These are phyloP conservation scores for Saturnispora gosingensis DNA, from an alignment of 805 yeast species.

Conservation along the genomic window DNA sequence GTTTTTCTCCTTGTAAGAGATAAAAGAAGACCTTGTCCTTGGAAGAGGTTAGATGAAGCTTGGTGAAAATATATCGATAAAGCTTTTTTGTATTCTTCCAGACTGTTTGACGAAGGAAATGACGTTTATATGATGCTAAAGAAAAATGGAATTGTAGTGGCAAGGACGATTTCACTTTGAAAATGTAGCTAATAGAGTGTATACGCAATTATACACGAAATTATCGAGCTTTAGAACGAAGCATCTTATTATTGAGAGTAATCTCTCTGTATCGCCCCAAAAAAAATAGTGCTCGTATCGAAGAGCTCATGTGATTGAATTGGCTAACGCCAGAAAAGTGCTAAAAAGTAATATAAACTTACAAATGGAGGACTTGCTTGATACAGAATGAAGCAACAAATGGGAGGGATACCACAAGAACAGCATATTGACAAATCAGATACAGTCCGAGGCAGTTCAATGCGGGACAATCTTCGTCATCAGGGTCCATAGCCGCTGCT, in stretches of 20 bases:
- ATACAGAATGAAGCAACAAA: constrained; percentile 39
- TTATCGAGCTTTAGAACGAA: neutral
- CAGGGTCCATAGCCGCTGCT: constrained; percentile 46
- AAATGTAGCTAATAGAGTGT: neutral
- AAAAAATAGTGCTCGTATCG: neutral
- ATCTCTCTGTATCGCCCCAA: neutral
- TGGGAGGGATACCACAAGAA: constrained; percentile 40
- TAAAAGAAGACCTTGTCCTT: constrained; percentile 25
- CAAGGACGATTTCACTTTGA: neutral
- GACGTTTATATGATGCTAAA: neutral
- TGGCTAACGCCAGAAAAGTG: neutral
- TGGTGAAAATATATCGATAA: neutral
- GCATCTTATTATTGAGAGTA: neutral
- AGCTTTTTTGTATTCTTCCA: constrained; percentile 2
- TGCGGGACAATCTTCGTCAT: constrained; percentile 33
- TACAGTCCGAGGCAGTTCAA: constrained; percentile 49
- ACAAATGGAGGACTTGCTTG: constrained; percentile 22
- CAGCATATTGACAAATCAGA: constrained; percentile 38
- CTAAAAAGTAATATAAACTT: neutral
- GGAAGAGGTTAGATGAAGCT: constrained; percentile 4
- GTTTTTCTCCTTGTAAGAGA: constrained; percentile 16
- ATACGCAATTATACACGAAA: neutral
- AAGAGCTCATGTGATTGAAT: neutral
- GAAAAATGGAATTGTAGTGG: neutral
- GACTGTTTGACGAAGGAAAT: neutral